These are phyloP conservation scores for Xylariales sp. DNA, from an alignment of 2,329 filamentous ascomycete species.

Conservation along the genomic window DNA sequence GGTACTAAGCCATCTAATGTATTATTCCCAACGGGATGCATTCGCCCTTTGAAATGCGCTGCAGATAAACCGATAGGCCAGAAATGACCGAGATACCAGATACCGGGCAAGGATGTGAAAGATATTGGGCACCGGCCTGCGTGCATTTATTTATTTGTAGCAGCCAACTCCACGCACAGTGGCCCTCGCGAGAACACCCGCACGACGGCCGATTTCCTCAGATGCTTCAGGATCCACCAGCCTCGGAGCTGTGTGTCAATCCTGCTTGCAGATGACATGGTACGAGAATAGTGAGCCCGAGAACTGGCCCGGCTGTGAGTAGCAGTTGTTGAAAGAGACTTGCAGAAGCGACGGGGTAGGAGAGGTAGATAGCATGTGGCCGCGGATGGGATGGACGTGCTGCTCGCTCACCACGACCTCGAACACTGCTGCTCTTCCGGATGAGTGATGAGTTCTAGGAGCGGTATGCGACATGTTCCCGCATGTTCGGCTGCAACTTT, in stretches of 20 bases:
- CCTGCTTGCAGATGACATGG: background rate
- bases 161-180: background rate
- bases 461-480: background rate
- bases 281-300: background rate
- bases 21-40: background rate
- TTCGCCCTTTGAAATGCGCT: slow-evolving; percentile 15
- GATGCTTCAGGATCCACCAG: background rate
- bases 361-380: no score
- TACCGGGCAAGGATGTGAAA: background rate
- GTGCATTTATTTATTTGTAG: background rate
- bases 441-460: background rate
- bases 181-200: background rate
- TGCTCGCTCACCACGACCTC: no score
- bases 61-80: slow-evolving; percentile 26
- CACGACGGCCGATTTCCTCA: background rate
- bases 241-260: background rate
- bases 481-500: background rate
- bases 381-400: no score
- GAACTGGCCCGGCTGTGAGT: background rate
- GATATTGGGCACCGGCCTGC: background rate
- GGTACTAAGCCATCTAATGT: slow-evolving; percentile 3
- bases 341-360: no score
- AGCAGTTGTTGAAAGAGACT: no score
- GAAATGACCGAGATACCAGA: slow-evolving; percentile 18
- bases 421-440: background rate